Evolutionary conservation across 202 grass and related monocot genomes (phyloP), one percentile per base, ranked within the genome.

Genomic region (Digitaria exilis): DNA sequence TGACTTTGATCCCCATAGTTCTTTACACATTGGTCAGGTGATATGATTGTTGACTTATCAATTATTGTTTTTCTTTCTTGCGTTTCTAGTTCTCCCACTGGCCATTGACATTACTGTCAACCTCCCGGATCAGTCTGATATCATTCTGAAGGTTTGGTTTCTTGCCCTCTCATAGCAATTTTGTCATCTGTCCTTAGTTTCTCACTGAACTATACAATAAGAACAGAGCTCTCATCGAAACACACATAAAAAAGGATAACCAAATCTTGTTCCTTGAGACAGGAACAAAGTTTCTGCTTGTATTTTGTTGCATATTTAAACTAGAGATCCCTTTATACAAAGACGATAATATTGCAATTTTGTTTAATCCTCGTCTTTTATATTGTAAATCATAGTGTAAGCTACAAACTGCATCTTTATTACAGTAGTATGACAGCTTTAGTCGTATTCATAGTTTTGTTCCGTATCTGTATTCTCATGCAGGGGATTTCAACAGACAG

Each of bases 401-500:
- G n/a, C n/a, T n/a, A n/a, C n/a, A n/a, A n/a, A 7, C 11, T 44
- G 28, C 13, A 76, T 2, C 0, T 13, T 21, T 24, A 22, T n/a
- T 16, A 26, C 41, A 69, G 6, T n/a, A n/a, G n/a, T 19, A 51
- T 2, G 29, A 48, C 43, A 49, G 43, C 51, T 5, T 35, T 54
- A 10, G 17, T 50, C 5, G 5, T 32, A 37, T 25, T 30, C 14
- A 55, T 9, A 55, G 17, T 35, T 82, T 54, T 67, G 25, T 29
- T 43, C 25, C 4, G 4, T 16, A 34, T 43, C 56, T 39, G 25
- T 5, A 45, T 37, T 73, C 15, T 76, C 3, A 1, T 3, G 11
- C 76, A 99, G 96, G 96, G 93, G 52, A 99, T 99, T 79, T 99
- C 96, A 46, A 99, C 96, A 49, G 96, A 99, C 75, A 90, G 84